Conservation (phyloP, 805 yeast species). For the Saturnispora halmiae region DNA sequence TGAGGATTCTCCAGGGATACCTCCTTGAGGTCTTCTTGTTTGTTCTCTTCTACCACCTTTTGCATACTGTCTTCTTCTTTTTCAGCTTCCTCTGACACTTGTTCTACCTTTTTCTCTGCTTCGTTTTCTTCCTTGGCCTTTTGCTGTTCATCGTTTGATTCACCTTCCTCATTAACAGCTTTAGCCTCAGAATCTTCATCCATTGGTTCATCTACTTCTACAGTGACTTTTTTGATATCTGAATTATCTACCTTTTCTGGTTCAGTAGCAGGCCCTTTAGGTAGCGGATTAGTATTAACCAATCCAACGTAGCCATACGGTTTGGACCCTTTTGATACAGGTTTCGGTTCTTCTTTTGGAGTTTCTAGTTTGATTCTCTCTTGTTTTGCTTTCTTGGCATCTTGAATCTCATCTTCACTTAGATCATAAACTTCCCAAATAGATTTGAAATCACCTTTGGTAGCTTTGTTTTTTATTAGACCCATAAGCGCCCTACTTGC, state of each 20-base stretch:
- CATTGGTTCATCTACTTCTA: no score
- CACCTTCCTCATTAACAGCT: not conserved
- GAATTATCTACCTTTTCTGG: not conserved
- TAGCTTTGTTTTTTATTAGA: constrained; percentile 39
- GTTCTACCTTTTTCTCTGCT: not conserved
- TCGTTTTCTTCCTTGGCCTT: not conserved
- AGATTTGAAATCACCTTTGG: constrained; percentile 29
- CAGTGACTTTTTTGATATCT: not conserved
- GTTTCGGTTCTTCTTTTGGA: constrained; percentile 15
- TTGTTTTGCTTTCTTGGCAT: constrained; percentile 20
- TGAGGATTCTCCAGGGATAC: no score
- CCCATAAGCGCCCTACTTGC: constrained; percentile 68
- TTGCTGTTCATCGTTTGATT: no score
- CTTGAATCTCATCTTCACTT: constrained; percentile 35
- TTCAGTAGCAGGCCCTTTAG: not conserved
- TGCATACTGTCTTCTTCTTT: not conserved
- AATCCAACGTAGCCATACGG: constrained; percentile 27
- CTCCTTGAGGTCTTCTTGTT: not conserved
- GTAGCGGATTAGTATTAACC: not conserved
- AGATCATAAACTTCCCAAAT: constrained; percentile 48
- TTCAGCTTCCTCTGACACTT: not conserved
- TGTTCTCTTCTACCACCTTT: not conserved
- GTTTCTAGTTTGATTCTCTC: constrained; percentile 17
- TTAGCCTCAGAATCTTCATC: not conserved
- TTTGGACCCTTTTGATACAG: constrained; percentile 10